Evolutionary conservation across 169 alveolate genomes (phyloP), one percentile per base, ranked within the genome.

Genomic region (Eimeria falciformis): DNA sequence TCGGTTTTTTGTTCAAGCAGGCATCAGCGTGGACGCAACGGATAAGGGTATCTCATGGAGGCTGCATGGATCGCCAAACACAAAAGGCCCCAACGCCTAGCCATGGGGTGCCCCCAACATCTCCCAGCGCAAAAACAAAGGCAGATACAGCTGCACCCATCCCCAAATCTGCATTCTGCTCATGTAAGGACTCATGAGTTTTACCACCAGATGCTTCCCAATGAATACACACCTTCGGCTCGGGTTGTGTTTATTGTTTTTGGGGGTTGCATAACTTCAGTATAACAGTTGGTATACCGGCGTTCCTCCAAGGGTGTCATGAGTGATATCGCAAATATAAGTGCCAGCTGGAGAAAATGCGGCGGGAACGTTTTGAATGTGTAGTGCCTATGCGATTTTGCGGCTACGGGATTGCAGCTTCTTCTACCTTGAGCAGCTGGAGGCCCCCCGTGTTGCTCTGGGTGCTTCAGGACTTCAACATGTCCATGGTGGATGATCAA

Each of bases 21-120:
- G 88, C 88, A 5, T 89, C 93, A 11, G 55, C 85, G n/a, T 89
- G 93, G 93, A 89, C 89, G 58, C 93, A 75, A 23, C 81, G 89
- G 40, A 17, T 89, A 37, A 65, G 83, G 40, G 23, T 82, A 45
- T 56, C 75, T 46, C 79, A 55, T 17, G 89, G 14, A 25, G 78
- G 78, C 25, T 77, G 90, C 77, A 65, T 37, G 58, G 90, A 62
- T 66, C 46, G 65, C 27, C 92, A 50, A 27, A 73, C 50, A 21
- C 85, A 73, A 29, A 75, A 68, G 56, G 73, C 88, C 55, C 88
- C 88, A 29, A 78, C 88, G 14, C 88, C 88, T 6, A 45, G 71
- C 40, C 79, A 55, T 82, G 90, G 65, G 14, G 90, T 43, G 12
- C 78, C 79, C 14, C 33, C 90, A 27, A 5, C 78, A 58, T 82